phyloP scores from a whole-genome alignment of 2,329 filamentous ascomycete species.

The Pyricularia sp. region DNA sequence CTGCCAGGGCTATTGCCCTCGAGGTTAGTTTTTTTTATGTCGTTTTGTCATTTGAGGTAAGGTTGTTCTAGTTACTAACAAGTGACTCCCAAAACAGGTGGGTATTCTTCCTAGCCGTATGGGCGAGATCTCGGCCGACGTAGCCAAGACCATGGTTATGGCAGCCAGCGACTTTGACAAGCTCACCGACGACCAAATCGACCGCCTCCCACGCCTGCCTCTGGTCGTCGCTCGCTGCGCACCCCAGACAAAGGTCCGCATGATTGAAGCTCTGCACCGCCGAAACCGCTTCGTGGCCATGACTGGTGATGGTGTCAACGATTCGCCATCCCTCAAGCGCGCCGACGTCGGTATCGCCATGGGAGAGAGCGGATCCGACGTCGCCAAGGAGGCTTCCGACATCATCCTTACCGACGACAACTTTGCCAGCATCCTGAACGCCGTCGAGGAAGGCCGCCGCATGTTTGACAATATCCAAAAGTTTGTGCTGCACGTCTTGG shows the following conservation, averaged over 20 bases:
- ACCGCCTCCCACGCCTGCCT: constrained; percentile 45
- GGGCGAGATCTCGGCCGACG: constrained; percentile 33
- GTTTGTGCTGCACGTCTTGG: constrained; percentile 52
- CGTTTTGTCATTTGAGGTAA: too few relatives aligned
- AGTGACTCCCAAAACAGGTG: neutral
- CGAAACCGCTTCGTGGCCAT: constrained; percentile 55
- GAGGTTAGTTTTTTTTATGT: constrained; percentile 1
- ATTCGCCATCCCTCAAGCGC: constrained; percentile 53
- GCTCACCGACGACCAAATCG: constrained; percentile 46
- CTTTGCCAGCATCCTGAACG: constrained; percentile 37
- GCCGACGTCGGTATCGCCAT: constrained; percentile 61
- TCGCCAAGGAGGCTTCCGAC: constrained; percentile 55
- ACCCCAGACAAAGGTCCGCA: constrained; percentile 54
- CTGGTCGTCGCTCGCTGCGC: constrained; percentile 53
- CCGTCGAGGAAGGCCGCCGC: constrained; percentile 28
- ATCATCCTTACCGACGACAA: constrained; percentile 62
- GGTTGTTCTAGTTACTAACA: neutral
- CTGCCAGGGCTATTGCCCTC: constrained; percentile 52
- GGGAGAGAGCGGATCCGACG: constrained; percentile 50
- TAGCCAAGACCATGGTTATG: constrained; percentile 44
- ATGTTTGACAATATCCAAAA: constrained; percentile 61
- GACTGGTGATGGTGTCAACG: constrained; percentile 66
- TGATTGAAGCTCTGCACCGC: constrained; percentile 60
- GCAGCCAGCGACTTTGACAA: constrained; percentile 48
- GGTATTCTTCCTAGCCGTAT: constrained; percentile 19